Evolutionary conservation across 768 basidiomycete species (phyloP), one percentile per base, ranked within the genome.

Genomic region (Lanmaoa rubissima): DNA sequence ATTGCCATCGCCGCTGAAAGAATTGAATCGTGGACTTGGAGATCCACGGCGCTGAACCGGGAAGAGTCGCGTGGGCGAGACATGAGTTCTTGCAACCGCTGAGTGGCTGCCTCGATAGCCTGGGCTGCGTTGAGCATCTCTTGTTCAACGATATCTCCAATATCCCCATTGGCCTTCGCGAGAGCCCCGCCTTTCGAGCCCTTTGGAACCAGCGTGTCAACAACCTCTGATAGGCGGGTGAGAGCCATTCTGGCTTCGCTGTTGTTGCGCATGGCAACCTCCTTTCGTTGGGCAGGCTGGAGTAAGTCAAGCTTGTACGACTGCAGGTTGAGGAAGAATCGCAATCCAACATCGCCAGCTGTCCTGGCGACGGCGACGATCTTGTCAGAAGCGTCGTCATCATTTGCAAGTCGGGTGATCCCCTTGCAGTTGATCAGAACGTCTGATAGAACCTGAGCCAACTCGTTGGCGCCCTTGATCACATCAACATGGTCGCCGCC

Each of bases 1-100:
- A 98, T 98, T 5, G 92, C 94, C 77, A 98, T 82, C 5, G 97
- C 92, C 9, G 96, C 88, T 14, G 88, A 79, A 42, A 99, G 84
- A 68, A 99, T 99, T 13, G 97, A 92, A 71, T 99, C 97, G 77
- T 99, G 97, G 44, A 99, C 96, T 73, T 98, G 92, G 5, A 98
- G 72, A 69, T 99, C 96, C 53, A 98, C 81, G 8, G 93, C 90
- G 58, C 85, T 93, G 80, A 88, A 93, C 51, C 92, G 85, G n/a
- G 80, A 79, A 1, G 88, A 83, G 72, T 97, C 94, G 57, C 87
- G 88, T 5, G 94, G 94, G 31, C 94, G 88, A 26, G 87, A 78
- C 82, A 98, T 97, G 69, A 99, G 87, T 61, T 88, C 82, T 71
- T 96, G 92, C 28, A 99, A 74, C 41, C 94, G 89, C 68, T 85